These are phyloP conservation scores for Lactarius sp. DNA, from an alignment of 768 basidiomycete species.

Conservation along the genomic window DNA sequence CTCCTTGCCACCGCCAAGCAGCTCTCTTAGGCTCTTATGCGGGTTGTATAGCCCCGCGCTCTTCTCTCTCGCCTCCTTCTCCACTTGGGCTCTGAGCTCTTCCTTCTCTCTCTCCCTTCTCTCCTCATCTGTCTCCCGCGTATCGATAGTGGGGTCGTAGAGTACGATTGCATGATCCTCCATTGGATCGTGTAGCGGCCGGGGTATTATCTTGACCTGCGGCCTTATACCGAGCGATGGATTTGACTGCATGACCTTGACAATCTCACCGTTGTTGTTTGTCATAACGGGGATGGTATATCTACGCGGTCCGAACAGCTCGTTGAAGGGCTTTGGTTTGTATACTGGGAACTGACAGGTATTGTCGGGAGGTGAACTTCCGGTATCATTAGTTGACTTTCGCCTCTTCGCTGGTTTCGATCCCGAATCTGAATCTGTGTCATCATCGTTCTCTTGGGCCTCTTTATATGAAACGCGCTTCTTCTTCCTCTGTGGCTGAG, in stretches of 20 bases:
- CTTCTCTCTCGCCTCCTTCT: constrained; percentile 63
- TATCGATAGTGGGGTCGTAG: constrained; percentile 95
- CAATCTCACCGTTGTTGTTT: constrained; percentile 59
- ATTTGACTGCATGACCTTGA: constrained; percentile 55
- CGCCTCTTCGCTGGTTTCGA: constrained; percentile 51
- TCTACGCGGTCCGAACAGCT: constrained; percentile 42
- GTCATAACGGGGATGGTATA: constrained; percentile 85
- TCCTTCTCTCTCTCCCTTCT: constrained; percentile 67
- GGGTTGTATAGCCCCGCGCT: constrained; percentile 76
- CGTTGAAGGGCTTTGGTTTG: constrained; percentile 71
- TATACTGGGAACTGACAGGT: constrained; percentile 73
- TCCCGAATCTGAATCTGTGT: constrained; percentile 54
- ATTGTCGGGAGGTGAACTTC: constrained; percentile 48
- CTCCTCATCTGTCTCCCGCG: constrained; percentile 86
- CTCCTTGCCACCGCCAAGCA: constrained; percentile 67
- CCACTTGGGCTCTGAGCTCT: constrained; percentile 59
- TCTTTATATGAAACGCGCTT: constrained; percentile 87
- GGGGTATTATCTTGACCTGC: constrained; percentile 71
- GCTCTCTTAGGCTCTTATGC: constrained; percentile 81
- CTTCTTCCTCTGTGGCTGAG: constrained; percentile 72
- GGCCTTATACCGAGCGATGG: constrained; percentile 82
- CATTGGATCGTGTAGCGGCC: constrained; percentile 97
- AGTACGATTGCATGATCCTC: constrained; percentile 95
- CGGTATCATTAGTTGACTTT: constrained; percentile 56
- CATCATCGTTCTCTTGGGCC: constrained; percentile 46